phyloP scores from a whole-genome alignment of 176 grass and related monocot genomes.

The Bonia amplexicaulis region DNA sequence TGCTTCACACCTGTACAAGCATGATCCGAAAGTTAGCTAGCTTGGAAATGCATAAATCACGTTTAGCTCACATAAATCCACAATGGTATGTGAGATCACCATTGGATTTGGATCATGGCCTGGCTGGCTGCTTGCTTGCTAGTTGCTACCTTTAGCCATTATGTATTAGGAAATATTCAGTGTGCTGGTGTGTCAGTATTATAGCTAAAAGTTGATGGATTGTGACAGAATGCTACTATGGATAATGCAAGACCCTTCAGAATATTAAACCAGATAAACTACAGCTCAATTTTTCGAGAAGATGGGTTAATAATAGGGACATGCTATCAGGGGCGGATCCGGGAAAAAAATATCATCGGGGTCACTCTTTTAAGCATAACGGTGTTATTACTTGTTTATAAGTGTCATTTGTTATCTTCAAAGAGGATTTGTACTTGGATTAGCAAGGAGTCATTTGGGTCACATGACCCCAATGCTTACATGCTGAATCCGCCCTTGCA shows the following conservation, averaged over 20 bases:
- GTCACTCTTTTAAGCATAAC: neutral
- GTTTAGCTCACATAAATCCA: neutral
- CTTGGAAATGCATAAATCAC: neutral
- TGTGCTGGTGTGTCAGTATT: neutral
- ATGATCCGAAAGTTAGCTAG: slow-evolving; percentile 22
- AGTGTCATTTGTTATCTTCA: no score
- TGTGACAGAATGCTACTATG: slow-evolving; percentile 1
- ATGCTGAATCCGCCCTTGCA: no score
- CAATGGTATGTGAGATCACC: no score
- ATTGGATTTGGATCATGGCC: neutral
- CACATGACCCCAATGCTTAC: no score
- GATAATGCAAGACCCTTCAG: neutral
- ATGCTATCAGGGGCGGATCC: neutral
- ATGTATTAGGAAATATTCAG: neutral
- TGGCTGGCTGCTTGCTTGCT: neutral
- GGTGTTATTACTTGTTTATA: neutral
- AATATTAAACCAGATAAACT: neutral
- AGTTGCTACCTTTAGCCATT: neutral
- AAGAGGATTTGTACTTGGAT: no score
- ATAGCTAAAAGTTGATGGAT: slow-evolving; percentile 5
- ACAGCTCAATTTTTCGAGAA: neutral
- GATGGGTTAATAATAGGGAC: neutral
- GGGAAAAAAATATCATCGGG: no score
- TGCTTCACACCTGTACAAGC: slow-evolving; percentile 38
- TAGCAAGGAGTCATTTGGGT: no score